phyloP scores from a whole-genome alignment of 495 filamentous ascomycete genomes.

The Lichenothelia convexa region DNA sequence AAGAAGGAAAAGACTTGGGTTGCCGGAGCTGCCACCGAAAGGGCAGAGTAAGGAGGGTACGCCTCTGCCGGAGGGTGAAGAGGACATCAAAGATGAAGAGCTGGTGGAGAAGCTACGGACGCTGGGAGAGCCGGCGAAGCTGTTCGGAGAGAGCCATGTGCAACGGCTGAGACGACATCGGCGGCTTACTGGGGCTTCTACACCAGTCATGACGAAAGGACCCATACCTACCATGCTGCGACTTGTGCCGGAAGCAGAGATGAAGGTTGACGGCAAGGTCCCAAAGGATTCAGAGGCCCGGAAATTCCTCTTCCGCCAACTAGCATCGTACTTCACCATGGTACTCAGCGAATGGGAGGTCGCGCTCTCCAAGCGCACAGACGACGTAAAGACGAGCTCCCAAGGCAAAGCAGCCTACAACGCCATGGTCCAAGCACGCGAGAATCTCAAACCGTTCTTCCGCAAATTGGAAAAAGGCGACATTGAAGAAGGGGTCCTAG shows the following conservation, averaged over 20 bases:
- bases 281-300: conserved; percentile 32
- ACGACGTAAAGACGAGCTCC: conserved; percentile 48
- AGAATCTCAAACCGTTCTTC: conserved; percentile 83
- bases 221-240: conserved; percentile 56
- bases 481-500: conserved; percentile 58
- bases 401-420: conserved; percentile 58
- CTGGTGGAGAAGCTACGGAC: conserved; percentile 47
- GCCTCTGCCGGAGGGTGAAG: conserved; percentile 27
- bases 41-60: conserved; percentile 22
- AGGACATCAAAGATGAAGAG: conserved; percentile 57
- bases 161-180: conserved; percentile 51
- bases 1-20: conserved; percentile 38
- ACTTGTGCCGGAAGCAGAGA: conserved; percentile 63
- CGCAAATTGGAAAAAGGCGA: conserved; percentile 67
- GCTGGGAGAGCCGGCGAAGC: conserved; percentile 47
- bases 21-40: conserved; percentile 49
- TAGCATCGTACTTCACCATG: conserved; percentile 86
- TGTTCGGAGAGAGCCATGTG: conserved; percentile 75
- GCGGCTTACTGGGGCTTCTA: conserved; percentile 30
- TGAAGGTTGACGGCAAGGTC: conserved; percentile 53
- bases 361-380: conserved; percentile 49
- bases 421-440: conserved; percentile 62
- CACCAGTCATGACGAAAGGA: conserved; percentile 29
- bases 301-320: conserved; percentile 60
- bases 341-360: conserved; percentile 72